A percentile compares a stretch with the other conserved stretches of the same genome.
Evolutionary conservation across 176 grass and related monocot genomes (phyloP).

Genomic region (Sorghum bicolor): DNA sequence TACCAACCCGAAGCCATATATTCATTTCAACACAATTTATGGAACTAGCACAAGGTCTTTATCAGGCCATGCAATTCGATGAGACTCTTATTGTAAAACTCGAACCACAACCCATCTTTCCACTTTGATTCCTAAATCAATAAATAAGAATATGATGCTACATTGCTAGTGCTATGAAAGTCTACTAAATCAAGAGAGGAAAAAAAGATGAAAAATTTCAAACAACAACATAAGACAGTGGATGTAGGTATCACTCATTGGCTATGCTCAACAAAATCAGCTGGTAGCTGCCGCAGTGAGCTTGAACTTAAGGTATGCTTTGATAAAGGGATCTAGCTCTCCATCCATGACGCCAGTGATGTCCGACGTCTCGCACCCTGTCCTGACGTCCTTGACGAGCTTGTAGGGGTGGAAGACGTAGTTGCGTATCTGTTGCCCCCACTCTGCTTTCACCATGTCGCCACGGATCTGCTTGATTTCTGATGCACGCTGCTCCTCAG

Average conservation of each 20-base stretch:
- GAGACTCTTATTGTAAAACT: neutral
- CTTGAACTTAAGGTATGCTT: constrained; percentile 75
- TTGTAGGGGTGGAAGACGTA: constrained; percentile 99
- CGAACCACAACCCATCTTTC: neutral
- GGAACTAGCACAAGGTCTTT: neutral
- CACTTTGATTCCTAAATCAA: neutral
- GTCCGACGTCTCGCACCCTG: constrained; percentile 66
- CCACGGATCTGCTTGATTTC: constrained; percentile 96
- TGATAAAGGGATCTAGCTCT: constrained; percentile 77
- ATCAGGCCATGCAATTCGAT: neutral
- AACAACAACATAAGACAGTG: neutral
- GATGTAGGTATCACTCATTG: neutral
- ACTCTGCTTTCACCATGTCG: constrained; percentile 88
- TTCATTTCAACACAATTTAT: neutral
- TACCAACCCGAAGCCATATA: neutral
- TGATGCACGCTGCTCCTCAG: constrained; percentile 82
- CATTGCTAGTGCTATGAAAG: neutral
- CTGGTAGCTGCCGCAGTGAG: constrained; percentile 19
- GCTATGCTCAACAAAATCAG: constrained; percentile 27
- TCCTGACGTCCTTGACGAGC: constrained; percentile 92
- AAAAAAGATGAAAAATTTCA: neutral
- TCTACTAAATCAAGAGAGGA: neutral
- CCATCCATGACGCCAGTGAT: constrained; percentile 78
- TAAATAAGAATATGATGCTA: neutral
- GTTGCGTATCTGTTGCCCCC: constrained; percentile 98